Base-by-base conservation (phyloP, 116 monocot species). In the Papilionanthe hybrid region DNA sequence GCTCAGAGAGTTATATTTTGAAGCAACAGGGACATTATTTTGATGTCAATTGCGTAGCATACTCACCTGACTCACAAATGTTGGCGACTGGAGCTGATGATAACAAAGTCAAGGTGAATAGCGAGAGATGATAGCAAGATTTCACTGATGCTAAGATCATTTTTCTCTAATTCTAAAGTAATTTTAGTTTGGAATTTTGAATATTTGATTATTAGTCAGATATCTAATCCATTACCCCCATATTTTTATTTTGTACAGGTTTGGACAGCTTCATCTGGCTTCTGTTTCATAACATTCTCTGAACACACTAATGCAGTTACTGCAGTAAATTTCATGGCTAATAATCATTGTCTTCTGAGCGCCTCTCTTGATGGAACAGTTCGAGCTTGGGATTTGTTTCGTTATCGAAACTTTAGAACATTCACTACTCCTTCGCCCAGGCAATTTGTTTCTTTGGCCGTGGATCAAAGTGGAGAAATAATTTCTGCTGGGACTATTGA, bases 11-110 rank as follows among this genome's bases (percentile, higher is more conserved):
- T 79, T 99, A 99, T 74, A 87, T 99, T 81, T 72, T 93, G 86
- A 99, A 99, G 82, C 99, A 99, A 71, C 99, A 99, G 68, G 99
- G 95, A 8, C 99, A 99, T 87, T 99, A 93, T 78, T 99, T 95
- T 80, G 99, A 99, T 87, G 99, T 99, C 28, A 99, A 99, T 81
- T 93, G 90, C 55, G 75, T 99, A 30, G 90, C 92, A 3, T 99
- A 92, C 65, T 99, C 99, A 20, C 92, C 95, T 43, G 99, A 99
- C 57, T 93, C 95, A 0, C 99, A 99, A 85, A 87, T 95, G 89
- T 75, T 99, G 79, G 99, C 95, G 28, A 99, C 99, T 0, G 95
- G 95, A 67, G 99, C 95, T 25, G 99, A 99, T 82, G 95, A 99
- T 85, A 99, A 99, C 77, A 99, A 99, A 90, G 83, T 99, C 74